Evolutionary conservation across 345 rosid species (phyloP).

Genomic region (Ailanthus altissimus): DNA sequence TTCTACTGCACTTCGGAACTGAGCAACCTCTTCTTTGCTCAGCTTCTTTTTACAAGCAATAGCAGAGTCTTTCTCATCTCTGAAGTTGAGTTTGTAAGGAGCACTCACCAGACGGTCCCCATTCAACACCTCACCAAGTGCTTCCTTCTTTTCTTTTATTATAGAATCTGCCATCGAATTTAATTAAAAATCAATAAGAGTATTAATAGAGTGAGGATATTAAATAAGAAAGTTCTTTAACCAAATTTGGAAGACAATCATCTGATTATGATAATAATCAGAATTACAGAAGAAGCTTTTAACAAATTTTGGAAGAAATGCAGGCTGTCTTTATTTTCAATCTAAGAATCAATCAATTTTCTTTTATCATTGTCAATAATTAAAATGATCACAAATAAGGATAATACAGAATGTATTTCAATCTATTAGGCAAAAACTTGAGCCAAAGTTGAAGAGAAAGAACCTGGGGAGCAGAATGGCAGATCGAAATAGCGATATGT

Average conservation of each 20-base stretch:
- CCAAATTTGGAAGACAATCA: too few relatives aligned
- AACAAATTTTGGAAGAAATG: too few relatives aligned
- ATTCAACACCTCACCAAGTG: slow-evolving; percentile 86
- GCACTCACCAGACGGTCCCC: slow-evolving; percentile 89
- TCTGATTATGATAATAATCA: too few relatives aligned
- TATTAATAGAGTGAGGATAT: not conserved
- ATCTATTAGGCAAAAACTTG: not conserved
- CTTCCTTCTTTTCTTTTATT: slow-evolving; percentile 80
- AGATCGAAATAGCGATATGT: slow-evolving; percentile 85
- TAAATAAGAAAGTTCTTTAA: too few relatives aligned
- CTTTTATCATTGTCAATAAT: not conserved
- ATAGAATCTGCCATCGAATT: slow-evolving; percentile 42
- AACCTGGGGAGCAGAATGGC: slow-evolving; percentile 77
- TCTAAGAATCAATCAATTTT: too few relatives aligned
- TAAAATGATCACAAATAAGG: not conserved
- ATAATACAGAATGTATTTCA: not conserved
- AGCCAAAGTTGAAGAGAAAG: not conserved
- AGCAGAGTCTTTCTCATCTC: slow-evolving; percentile 63
- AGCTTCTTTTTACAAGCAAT: slow-evolving; percentile 66
- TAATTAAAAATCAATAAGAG: not conserved
- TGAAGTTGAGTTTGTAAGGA: slow-evolving; percentile 75
- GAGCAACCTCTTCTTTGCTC: slow-evolving; percentile 55
- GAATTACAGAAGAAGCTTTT: too few relatives aligned
- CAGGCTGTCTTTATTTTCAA: too few relatives aligned
- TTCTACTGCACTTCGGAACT: slow-evolving; percentile 58